These are phyloP conservation scores for Trypanosoma congolense DNA, from an alignment of 208 protist genomes.

Conservation along the genomic window DNA sequence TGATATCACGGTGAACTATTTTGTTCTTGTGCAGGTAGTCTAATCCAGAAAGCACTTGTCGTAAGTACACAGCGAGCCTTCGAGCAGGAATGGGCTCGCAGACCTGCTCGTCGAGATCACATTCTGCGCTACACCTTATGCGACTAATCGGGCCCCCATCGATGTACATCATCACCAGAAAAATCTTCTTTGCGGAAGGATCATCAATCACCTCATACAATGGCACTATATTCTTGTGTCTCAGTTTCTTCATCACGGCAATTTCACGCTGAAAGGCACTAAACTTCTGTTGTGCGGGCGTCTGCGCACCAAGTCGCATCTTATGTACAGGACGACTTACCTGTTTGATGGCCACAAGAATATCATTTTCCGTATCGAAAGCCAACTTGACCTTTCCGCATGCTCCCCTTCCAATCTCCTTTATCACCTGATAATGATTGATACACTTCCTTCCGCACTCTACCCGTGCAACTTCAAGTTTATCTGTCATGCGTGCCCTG, in stretches of 20 bases:
- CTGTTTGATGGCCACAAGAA: constrained; percentile 70
- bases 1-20: constrained; percentile 64
- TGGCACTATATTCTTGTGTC: constrained; percentile 93
- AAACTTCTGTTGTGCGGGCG: constrained; percentile 27
- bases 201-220: constrained; percentile 96
- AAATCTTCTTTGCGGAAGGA: constrained; percentile 79
- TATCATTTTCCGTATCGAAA: constrained; percentile 36
- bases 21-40: constrained; percentile 35
- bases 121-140: constrained; percentile 18
- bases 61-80: constrained; percentile 27
- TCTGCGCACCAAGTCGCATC: constrained; percentile 19
- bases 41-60: constrained; percentile 42
- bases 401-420: constrained; percentile 63
- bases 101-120: constrained; percentile 22
- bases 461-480: constrained; percentile 8
- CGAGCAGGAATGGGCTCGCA: constrained; percentile 36
- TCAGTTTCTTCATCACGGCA: constrained; percentile 93
- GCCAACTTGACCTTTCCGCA: constrained; percentile 66
- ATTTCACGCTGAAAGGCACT: constrained; percentile 81
- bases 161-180: constrained; percentile 92
- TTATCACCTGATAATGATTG: constrained; percentile 73
- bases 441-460: constrained; percentile 35
- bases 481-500: constrained; percentile 23
- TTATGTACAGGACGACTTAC: constrained; percentile 36
- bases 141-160: constrained; percentile 51